A percentile compares a stretch with the other conserved stretches of the same genome.
These are phyloP conservation scores for Sporisorium iseilematis-ciliati DNA, from an alignment of 1,284 basidiomycete genomes.

Conservation along the genomic window DNA sequence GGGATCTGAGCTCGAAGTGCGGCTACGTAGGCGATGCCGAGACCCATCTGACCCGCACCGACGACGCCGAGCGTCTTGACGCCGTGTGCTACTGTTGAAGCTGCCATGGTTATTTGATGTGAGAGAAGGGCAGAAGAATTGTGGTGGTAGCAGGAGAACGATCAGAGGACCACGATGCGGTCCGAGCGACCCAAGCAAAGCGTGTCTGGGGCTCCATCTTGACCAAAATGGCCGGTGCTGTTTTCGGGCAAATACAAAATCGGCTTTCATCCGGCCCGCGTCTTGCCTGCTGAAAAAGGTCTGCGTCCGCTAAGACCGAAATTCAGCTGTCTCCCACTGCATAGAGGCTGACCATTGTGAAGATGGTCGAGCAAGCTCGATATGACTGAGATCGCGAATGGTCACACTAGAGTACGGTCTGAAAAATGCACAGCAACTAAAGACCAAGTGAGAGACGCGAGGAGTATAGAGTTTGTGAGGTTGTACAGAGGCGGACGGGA, in stretches of 20 bases:
- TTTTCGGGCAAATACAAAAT: too few species aligned
- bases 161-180: too few species aligned
- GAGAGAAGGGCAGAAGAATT: not conserved
- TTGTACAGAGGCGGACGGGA: too few species aligned
- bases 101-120: constrained; percentile 12
- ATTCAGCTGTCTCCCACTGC: too few species aligned
- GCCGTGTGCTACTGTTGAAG: constrained; percentile 48
- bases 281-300: not conserved
- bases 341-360: too few species aligned
- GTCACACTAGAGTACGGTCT: too few species aligned
- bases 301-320: constrained; percentile 34
- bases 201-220: not conserved
- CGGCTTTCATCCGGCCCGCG: not conserved
- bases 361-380: too few species aligned
- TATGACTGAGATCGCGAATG: too few species aligned
- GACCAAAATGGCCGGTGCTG: not conserved
- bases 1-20: constrained; percentile 71
- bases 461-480: too few species aligned
- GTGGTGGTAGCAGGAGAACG: not conserved
- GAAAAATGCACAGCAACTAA: too few species aligned
- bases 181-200: too few species aligned
- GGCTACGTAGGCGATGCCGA: constrained; percentile 85
- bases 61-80: constrained; percentile 61
- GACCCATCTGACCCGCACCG: constrained; percentile 67
- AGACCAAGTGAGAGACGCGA: too few species aligned